phyloP scores from a whole-genome alignment of 441 rosid genomes.

The Aleurites moluccanus region DNA sequence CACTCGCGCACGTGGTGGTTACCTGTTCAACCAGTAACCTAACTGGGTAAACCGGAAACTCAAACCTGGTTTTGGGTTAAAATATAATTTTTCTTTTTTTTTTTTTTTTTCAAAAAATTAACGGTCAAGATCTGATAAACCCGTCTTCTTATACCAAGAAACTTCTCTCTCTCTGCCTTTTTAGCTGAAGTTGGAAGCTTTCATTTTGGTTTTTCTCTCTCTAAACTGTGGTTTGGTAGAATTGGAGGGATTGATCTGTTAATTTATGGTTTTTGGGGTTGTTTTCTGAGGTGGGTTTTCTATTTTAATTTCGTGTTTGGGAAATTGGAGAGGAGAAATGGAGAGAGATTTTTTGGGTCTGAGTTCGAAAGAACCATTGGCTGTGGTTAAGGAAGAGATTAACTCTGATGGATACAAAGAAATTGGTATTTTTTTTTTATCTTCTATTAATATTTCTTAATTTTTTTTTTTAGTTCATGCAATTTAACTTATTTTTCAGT shows the following conservation, averaged over 20 bases:
- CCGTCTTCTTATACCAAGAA: background rate
- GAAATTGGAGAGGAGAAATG: slow-evolving; percentile 41
- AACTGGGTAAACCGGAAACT: slow-evolving; percentile 33
- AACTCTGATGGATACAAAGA: slow-evolving; percentile 47
- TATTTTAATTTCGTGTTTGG: slow-evolving; percentile 17
- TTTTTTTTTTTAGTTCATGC: slow-evolving; percentile 8
- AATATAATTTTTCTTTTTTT: too few species aligned
- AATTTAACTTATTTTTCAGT: background rate
- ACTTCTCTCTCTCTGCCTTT: slow-evolving; percentile 9
- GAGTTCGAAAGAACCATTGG: slow-evolving; percentile 45
- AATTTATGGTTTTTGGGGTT: slow-evolving; percentile 1
- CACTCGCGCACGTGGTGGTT: slow-evolving; percentile 44
- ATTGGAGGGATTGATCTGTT: slow-evolving; percentile 18
- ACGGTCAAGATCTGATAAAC: slow-evolving; percentile 26
- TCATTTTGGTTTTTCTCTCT: slow-evolving; percentile 4
- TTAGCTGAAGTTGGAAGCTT: slow-evolving; percentile 25
- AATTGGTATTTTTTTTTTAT: slow-evolving; percentile 27
- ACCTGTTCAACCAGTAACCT: slow-evolving; percentile 31
- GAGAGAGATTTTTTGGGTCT: slow-evolving; percentile 87
- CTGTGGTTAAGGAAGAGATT: slow-evolving; percentile 54
- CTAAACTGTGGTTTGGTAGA: slow-evolving; percentile 15
- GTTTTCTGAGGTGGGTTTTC: slow-evolving; percentile 18
- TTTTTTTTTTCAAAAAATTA: background rate
- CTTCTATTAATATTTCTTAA: background rate
- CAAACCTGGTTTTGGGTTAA: background rate